Base-by-base conservation (phyloP, 495 filamentous ascomycete species). In the Hypoxylon crocopeplum region DNA sequence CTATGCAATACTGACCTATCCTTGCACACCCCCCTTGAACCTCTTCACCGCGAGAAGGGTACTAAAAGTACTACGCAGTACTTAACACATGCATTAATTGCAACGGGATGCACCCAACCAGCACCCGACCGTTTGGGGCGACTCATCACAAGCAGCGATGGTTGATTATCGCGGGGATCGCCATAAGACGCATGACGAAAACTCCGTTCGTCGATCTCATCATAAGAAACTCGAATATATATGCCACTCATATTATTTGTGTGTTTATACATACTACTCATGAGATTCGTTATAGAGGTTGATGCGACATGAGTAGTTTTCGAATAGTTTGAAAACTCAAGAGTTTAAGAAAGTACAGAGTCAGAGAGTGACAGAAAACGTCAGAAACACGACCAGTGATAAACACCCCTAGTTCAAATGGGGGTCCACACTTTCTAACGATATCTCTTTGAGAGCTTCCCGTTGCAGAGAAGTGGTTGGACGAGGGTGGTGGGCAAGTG, bases 401-500 rank as follows among this genome's bases (percentile, higher is more conserved):
- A 47, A 41, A n/a, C n/a, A n/a, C 36, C 45, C 45, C 30, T 24
- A 37, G 46, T 13, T 13, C 17, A 33, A 21, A 62, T 52, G 56
- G 40, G 51, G 59, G 45, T 56, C 40, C 33, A 33, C 49, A 24
- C 21, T 36, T 25, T 19, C 34, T n/a, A n/a, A 44, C 40, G 46
- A 58, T 64, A 64, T 64, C 60, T 59, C 24, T 59, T 57, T 47
- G 22, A 53, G 55, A 64, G 61, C 61, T 64, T 59, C 61, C 61
- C 50, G 49, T 59, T 64, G 49, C 12, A 59, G 60, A 51, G 38
- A 53, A 17, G 20, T n/a, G n/a, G 22, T 32, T 13, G 40, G 12
- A 2, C 15, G 8, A 7, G n/a, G 5, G 22, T 13, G 13, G 17
- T 33, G 21, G 6, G 24, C n/a, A n/a, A n/a, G n/a, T 33, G 32